phyloP scores from a whole-genome alignment of 352 stramenopile genomes.

The Pythium rishiriense region DNA sequence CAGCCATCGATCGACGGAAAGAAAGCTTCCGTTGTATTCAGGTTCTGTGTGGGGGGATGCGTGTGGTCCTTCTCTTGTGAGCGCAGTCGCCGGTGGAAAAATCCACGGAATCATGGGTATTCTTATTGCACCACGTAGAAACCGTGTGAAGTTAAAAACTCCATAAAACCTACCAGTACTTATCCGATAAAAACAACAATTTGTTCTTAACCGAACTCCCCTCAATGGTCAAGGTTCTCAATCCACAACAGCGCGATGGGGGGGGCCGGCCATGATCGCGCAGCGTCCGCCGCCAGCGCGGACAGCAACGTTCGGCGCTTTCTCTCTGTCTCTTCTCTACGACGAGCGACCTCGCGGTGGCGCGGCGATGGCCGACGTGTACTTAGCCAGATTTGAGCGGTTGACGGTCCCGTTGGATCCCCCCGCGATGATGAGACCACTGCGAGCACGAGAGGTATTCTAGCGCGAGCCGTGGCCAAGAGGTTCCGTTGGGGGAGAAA shows the following conservation, averaged over 20 bases:
- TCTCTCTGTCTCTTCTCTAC: neutral
- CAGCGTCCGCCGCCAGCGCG: too few species aligned
- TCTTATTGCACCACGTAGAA: conserved; percentile 1
- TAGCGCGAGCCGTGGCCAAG: too few species aligned
- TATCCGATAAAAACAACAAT: too few species aligned
- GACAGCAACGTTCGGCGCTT: too few species aligned
- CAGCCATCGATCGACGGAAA: too few species aligned
- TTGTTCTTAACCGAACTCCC: too few species aligned
- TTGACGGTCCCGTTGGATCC: conserved; percentile 4
- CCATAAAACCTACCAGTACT: too few species aligned
- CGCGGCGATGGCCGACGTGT: conserved; percentile 19
- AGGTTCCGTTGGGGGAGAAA: too few species aligned
- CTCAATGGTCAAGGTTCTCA: too few species aligned
- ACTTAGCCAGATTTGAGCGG: conserved; percentile 43
- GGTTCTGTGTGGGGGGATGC: neutral
- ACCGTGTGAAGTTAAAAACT: neutral
- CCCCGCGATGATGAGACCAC: conserved; percentile 24
- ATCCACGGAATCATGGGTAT: neutral
- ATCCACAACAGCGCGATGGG: too few species aligned
- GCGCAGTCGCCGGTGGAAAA: neutral
- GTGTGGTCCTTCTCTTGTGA: neutral
- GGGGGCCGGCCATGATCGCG: too few species aligned
- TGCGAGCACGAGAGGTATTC: too few species aligned
- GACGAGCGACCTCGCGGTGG: neutral
- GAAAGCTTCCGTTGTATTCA: neutral